Conservation (phyloP, 768 basidiomycete genomes). For the Sarcodon sp. region DNA sequence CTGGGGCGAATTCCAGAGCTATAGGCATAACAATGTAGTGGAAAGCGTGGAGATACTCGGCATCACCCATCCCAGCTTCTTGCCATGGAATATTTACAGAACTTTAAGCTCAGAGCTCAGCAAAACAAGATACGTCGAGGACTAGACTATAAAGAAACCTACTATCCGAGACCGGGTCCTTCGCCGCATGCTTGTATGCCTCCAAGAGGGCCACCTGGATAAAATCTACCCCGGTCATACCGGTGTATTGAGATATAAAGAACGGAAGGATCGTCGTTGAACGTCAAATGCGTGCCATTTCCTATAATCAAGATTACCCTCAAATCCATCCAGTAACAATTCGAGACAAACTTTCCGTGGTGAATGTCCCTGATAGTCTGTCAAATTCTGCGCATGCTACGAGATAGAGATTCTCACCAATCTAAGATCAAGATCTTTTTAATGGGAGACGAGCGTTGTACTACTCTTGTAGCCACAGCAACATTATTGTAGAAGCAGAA, state of each 20-base stretch:
- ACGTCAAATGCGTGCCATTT: constrained; percentile 90
- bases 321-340: too few relatives aligned
- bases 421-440: constrained; percentile 86
- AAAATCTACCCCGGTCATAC: constrained; percentile 80
- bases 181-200: constrained; percentile 72
- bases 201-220: constrained; percentile 83
- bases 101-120: constrained; percentile 24
- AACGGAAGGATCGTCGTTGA: constrained; percentile 79
- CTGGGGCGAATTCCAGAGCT: constrained; percentile 86
- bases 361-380: constrained; percentile 66
- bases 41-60: constrained; percentile 94
- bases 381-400: constrained; percentile 2
- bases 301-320: constrained; percentile 27
- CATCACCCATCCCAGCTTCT: constrained; percentile 72
- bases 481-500: constrained; percentile 99
- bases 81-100: constrained; percentile 94
- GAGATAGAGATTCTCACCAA: constrained; percentile 44
- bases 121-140: constrained; percentile 1
- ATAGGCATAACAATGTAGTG: constrained; percentile 91
- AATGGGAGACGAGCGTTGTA: constrained; percentile 49
- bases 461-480: constrained; percentile 74
- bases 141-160: background rate
- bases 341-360: constrained; percentile 34
- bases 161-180: constrained; percentile 74
- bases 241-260: constrained; percentile 91